These are phyloP conservation scores for Didymella exigua DNA, from an alignment of 2,329 filamentous ascomycete species.

Conservation along the genomic window DNA sequence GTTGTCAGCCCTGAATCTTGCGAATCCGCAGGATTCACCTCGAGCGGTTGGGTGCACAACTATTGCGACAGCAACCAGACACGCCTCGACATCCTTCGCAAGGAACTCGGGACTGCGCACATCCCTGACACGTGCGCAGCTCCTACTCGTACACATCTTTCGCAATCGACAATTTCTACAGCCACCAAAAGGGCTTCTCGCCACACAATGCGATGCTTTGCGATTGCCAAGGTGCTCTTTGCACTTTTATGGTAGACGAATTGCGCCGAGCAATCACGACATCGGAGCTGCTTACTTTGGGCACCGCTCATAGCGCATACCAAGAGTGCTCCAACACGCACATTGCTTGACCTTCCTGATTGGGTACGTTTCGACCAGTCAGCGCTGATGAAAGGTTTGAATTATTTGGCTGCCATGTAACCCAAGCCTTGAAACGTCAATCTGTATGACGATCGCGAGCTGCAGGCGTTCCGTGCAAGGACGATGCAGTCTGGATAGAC, in stretches of 20 bases:
- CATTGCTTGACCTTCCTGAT: conserved; percentile 38
- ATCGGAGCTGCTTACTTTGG: conserved; percentile 21
- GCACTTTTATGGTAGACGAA: conserved; percentile 19
- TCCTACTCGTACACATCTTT: neutral
- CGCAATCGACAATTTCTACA: neutral
- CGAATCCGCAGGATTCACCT: neutral
- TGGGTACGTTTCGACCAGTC: conserved; percentile 19
- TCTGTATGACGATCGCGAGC: conserved; percentile 35
- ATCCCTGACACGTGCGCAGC: conserved; percentile 1
- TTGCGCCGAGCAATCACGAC: conserved; percentile 36
- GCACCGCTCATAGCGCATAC: conserved; percentile 24
- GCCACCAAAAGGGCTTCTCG: conserved; percentile 5
- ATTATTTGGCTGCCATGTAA: conserved; percentile 26
- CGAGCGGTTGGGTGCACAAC: neutral
- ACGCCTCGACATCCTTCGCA: neutral
- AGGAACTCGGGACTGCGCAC: conserved; percentile 3
- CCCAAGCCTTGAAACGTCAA: conserved; percentile 35
- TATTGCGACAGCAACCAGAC: neutral
- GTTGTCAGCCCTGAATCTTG: neutral
- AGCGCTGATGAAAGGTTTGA: conserved; percentile 12
- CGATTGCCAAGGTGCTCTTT: conserved; percentile 18
- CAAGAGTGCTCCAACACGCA: conserved; percentile 25
- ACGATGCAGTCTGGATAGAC: neutral
- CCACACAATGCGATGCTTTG: conserved; percentile 4
- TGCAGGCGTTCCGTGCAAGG: conserved; percentile 7